A percentile compares a stretch with the other conserved stretches of the same genome.
Conservation (phyloP, 2,329 filamentous ascomycete genomes). For the Apiospora malaysiana region DNA sequence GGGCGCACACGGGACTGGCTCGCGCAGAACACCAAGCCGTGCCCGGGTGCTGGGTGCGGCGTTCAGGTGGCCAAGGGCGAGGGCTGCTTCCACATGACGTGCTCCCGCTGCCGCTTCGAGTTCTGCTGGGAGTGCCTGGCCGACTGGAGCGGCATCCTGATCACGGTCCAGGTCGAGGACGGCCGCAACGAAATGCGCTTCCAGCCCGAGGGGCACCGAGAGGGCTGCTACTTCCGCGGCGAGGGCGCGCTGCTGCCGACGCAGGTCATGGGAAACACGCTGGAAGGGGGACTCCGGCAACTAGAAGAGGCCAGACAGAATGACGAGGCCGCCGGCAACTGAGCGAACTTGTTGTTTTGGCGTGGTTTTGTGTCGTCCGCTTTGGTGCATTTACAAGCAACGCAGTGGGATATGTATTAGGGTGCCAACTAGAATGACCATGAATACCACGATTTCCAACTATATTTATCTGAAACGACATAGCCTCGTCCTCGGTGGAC, state of each 20-base stretch:
- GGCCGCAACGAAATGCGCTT: slow-evolving; percentile 22
- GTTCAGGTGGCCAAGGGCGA: slow-evolving; percentile 32
- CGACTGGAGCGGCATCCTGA: slow-evolving; percentile 30
- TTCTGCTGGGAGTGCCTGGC: slow-evolving; percentile 40
- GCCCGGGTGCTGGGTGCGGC: slow-evolving; percentile 33
- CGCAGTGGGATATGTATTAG: background rate
- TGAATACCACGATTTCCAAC: background rate
- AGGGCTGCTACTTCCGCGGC: slow-evolving; percentile 30
- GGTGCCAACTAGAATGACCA: background rate
- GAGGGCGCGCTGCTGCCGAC: slow-evolving; percentile 24
- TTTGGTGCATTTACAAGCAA: background rate
- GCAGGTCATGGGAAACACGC: slow-evolving; percentile 25
- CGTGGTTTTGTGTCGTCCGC: background rate
- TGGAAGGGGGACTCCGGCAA: slow-evolving; percentile 25
- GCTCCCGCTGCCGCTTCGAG: slow-evolving; percentile 24
- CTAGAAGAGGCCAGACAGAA: background rate
- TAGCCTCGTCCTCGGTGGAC: background rate
- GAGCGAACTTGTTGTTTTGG: background rate
- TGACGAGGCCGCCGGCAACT: background rate
- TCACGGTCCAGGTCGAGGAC: background rate
- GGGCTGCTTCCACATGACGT: slow-evolving; percentile 30
- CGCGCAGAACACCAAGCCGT: slow-evolving; percentile 33
- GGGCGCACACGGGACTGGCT: slow-evolving; percentile 31
- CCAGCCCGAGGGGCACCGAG: slow-evolving; percentile 25
- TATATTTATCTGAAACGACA: background rate